Evolutionary conservation across 768 basidiomycete species (phyloP), one percentile per base, ranked within the genome.

Genomic region (Naganishia onofrii): DNA sequence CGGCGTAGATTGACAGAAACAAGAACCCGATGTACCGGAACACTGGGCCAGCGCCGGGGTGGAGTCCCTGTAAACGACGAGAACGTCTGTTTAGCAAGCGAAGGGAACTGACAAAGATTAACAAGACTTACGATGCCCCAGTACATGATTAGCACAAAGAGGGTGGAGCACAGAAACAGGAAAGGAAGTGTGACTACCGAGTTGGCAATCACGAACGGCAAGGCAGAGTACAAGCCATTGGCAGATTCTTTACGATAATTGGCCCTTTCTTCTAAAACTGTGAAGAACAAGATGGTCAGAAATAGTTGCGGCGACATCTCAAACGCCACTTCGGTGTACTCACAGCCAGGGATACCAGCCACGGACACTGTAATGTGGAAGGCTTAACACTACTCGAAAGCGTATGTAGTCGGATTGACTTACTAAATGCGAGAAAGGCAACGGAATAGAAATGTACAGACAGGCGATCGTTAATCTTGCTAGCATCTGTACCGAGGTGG

Each of bases 11-110:
- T 0, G 84, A 85, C 26, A 88, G 79, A 78, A 84, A 87, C 7
- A 88, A 78, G 76, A 85, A 85, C 2, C 78, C 79, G 5, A 86
- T 78, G 80, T 86, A 88, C 3, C 84, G 82, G 83, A 87, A 87
- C 79, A 87, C 86, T 0, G 83, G 79, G 0, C 70, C 72, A 0
- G 80, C 84, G 36, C 85, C 86, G 0, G 82, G 71, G 75, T 87
- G 84, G 12, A 88, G 80, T 2, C 86, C 86, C 72, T 77, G 75
- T 10, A 69, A 60, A 51, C 23, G 12, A n/a, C 29, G 36, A 29
- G 2, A 46, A 13, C 7, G 13, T n/a, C 21, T 17, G 31, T 13
- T n/a, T 9, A 38, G 34, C 23, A 15, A 23, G 10, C 51, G 26
- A 51, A 28, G 31, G n/a, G 29, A 26, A 34, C 8, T 9, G 15